Base-by-base conservation (phyloP, 2,329 filamentous ascomycete species). In the Sporothrix globosa region DNA sequence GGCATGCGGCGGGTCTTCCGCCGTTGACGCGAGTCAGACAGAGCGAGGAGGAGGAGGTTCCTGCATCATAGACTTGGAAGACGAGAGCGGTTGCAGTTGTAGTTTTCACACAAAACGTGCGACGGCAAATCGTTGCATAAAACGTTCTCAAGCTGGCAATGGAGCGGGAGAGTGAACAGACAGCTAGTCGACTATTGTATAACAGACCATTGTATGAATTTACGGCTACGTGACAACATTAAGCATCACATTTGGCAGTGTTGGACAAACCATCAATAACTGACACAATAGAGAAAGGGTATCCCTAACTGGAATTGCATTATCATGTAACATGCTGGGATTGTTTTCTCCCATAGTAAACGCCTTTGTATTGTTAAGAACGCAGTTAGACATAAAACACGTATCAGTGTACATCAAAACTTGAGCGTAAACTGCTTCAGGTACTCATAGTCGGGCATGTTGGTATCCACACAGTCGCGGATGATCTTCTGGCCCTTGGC, bases 371-470 rank as follows among this genome's bases (percentile, higher is more conserved):
- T 5, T 5, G 3, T 7, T 19, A 34, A 53, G 4, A 48, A 39
- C 3, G 13, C 46, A 21, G 13, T 21, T 34, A 19, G 9, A 13
- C 53, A 11, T 19, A 24, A 67, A 27, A 58, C 39, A 53, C 13
- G 19, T 7, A 54, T 6, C 34, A 54, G 50, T 48, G 17, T 30
- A 60, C 17, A 52, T 76, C 79, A 88, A 73, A 87, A 82, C 79
- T 87, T 86, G 76, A 93, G 84, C 72, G 89, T 89, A 80, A 92
- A 96, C 76, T 88, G 85, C 85, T 91, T 94, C 79, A 96, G 81
- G 78, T 94, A 93, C 80, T 95, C 91, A 79, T 96, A 96, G 77
- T 93, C 86, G 67, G 85, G 83, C 63, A 92, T 82, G 76, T 93
- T 94, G 69, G 86, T 89, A 72, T 92, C 85, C 50, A 94, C 92